Evolutionary conservation across 2,329 filamentous ascomycete species (phyloP), one percentile per base, ranked within the genome.

Genomic region (Orbilia oligospora): DNA sequence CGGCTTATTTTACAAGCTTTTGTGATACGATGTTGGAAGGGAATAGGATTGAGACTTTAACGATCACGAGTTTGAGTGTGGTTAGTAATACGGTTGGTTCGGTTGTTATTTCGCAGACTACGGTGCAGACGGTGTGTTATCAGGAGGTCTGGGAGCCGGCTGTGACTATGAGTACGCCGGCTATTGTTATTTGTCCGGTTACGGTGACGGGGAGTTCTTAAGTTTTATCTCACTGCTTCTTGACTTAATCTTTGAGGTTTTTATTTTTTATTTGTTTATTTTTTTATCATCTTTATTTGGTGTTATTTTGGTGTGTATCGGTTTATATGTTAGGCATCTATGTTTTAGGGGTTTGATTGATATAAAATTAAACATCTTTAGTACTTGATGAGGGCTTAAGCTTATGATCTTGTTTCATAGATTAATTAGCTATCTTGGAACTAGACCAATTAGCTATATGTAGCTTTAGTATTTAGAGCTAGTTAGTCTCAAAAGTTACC

Each of bases 61-160:
- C 67, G 6, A 63, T 77, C 4, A 71, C 58, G 27, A 49, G 38
- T 27, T 12, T 71, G 44, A 46, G 48, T 14, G 46, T 68, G 18
- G 41, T 63, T 4, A 71, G 24, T 44, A 58, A 33, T 41, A 63
- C 49, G 5, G 36, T 63, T 10, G 27, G 41, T 16, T 44, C 33
- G 20, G 51, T 44, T 22, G 55, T 22, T 53, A 68, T 44, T 20
- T 44, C 61, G 56, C 9, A 33, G 30, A 77, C 73, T 24, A 67
- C 36, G 27, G 53, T 71, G 58, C 66, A 71, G 67, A 77, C 73
- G 18, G 61, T 77, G 48, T 77, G 73, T 61, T 71, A 67, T 48
- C 38, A 77, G 51, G 49, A 51, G 49, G 48, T 53, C 3, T 76
- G 51, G 51, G 46, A 61, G 8, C 63, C 61, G 3, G 70, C 30